Evolutionary conservation across 73 alveolate genomes (phyloP), one percentile per base, ranked within the genome.

Genomic region (Paramecium biaurelia): DNA sequence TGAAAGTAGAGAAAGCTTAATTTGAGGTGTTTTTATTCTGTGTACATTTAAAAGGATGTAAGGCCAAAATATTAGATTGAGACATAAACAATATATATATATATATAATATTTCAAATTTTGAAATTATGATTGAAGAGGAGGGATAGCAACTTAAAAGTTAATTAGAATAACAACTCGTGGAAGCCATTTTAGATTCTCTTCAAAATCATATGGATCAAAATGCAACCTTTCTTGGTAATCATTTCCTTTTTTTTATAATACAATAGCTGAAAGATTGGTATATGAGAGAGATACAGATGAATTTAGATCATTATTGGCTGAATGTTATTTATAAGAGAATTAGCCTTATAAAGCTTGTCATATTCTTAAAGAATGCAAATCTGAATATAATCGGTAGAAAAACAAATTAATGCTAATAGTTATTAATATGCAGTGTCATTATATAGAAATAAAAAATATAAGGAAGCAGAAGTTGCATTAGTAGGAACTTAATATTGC

Each of bases 281-380:
- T 89, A 8, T 76, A 76, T 23, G 94, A 89, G 41, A 41, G 74
- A 34, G 94, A 97, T 72, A 92, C 92, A 23, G 99, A 98, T 88
- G 99, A 98, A 38, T 98, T 95, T 14, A 88, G 96, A 43, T 93
- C 96, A 11, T 76, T 98, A 5, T 92, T 98, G 74, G 99, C 99
- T 18, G 98, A 98, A 82, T 97, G 99, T 58, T 98, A 98, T 82
- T 86, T 96, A 92, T 95, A 98, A 35, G 96, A 95, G 56, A 96
- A 97, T 1, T 96, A 97, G 87, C 97, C 96, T 37, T 96, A 95
- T 63, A 97, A 98, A 95, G 99, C 99, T n/a, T 95, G 95, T 96
- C 98, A 96, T 88, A 93, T 98, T 21, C 93, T 98, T 45, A 96
- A 93, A 74, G 98, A 96, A 57, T 92, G 98, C 85, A 70, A 89